phyloP scores from a whole-genome alignment of 192 early-diverging fungal genomes.

The Coemansia pectinata region DNA sequence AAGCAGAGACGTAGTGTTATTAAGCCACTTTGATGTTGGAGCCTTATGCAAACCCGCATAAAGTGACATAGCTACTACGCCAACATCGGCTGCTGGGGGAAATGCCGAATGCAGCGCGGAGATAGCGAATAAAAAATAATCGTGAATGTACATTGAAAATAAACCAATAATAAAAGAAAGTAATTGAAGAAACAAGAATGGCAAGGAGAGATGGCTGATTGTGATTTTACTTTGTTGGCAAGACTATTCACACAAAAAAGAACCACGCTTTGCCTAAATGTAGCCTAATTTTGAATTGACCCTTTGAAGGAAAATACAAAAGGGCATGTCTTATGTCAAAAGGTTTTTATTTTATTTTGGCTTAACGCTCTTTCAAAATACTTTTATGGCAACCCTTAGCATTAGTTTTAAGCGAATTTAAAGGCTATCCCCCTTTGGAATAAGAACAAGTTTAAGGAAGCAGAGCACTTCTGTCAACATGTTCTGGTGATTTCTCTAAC shows the following conservation, averaged over 20 bases:
- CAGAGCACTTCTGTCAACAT: too few species aligned
- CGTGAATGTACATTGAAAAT: neutral
- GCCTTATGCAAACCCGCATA: neutral
- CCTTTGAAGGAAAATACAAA: neutral
- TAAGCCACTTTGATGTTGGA: neutral
- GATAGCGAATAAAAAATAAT: neutral
- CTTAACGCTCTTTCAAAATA: too few species aligned
- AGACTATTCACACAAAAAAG: neutral
- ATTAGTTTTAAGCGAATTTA: too few species aligned
- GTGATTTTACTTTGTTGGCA: neutral
- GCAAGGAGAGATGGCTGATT: neutral
- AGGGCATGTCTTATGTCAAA: neutral
- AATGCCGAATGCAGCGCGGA: neutral
- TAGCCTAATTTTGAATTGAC: neutral
- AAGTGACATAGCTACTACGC: neutral
- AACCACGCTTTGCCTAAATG: neutral
- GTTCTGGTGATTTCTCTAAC: too few species aligned
- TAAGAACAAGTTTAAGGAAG: too few species aligned
- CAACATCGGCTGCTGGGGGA: neutral
- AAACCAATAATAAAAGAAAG: neutral
- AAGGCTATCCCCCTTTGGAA: too few species aligned
- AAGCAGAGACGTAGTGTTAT: neutral
- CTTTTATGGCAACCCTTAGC: too few species aligned
- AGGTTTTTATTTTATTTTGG: neutral
- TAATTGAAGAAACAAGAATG: neutral